Evolutionary conservation across 306 rosid species (phyloP), one percentile per base, ranked within the genome.

Genomic region (Sphenostylis stenocarpa): DNA sequence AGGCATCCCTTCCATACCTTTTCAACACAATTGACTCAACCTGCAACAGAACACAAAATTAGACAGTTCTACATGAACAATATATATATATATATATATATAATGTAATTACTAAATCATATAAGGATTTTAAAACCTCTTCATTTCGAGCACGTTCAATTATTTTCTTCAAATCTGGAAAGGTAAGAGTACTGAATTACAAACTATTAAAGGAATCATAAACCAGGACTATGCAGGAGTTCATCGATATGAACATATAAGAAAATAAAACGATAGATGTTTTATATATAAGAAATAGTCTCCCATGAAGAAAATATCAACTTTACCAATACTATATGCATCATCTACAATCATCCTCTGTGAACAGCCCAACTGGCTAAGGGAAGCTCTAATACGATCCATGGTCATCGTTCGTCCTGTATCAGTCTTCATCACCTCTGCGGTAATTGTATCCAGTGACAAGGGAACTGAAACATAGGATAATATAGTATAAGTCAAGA

Each of bases 21-120:
- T 90, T 90, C 82, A 88, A 71, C 65, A 95, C 96, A 84, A 88
- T 85, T 7, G 96, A 89, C 79, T 92, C 99, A 56, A 90, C 97
- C 99, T 95, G 83, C 72, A 86, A 72, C 6, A 58, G 73, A 48
- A 61, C 81, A 72, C 33, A 20, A 63, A 82, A 78, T 72, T 15
- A 73, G 62, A 79, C 45, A 77, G 69, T 43, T 84, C 66, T 60
- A 47, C 68, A 81, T 53, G 13, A 82, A 69, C 12, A 36, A 56
- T 48, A 6, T 63, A 52, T 34, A 71, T 49, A 6, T 63, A 52
- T 34, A 71, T 49, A 9, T 24, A 9, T 20, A 20, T 72, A 19
- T 17, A 16, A 69, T 48, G 4, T 7, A 31, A 44, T 16, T 55
- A 55, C 58, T 69, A 16, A 57, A 61, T 34, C 77, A 43, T 41